A percentile compares a stretch with the other conserved stretches of the same genome.
phyloP scores from a whole-genome alignment of 2,329 filamentous ascomycete species.

The Cladophialophora chaetospira region DNA sequence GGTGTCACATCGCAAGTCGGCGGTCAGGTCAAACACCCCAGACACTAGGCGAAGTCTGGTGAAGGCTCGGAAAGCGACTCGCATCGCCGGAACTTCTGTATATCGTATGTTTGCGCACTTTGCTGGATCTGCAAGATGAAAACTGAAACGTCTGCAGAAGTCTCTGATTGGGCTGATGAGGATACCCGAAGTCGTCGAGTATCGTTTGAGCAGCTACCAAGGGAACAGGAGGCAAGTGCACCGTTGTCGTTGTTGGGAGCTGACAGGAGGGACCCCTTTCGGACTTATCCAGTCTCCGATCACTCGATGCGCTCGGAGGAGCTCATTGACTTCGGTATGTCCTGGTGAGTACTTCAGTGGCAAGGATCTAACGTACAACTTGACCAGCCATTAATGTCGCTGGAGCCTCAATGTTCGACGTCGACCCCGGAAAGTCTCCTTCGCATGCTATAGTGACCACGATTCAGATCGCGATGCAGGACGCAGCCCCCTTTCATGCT shows the following conservation, averaged over 20 bases:
- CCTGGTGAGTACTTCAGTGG: not conserved
- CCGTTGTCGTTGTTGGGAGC: not conserved
- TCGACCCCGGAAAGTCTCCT: not conserved
- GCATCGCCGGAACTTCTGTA: not conserved
- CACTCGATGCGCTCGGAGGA: not conserved
- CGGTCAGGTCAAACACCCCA: not conserved
- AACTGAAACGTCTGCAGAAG: not conserved
- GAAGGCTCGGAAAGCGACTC: not conserved
- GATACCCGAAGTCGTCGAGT: not conserved
- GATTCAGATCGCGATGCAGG: not conserved
- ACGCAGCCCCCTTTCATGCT: not conserved
- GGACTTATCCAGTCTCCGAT: not conserved
- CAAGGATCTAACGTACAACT: not conserved
- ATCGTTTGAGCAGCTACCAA: not conserved
- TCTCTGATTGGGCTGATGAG: not conserved
- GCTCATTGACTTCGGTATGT: not conserved
- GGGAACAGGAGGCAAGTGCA: not conserved
- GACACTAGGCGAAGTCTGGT: not conserved
- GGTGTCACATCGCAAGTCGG: not conserved
- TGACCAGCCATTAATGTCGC: not conserved
- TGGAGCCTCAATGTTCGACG: not conserved
- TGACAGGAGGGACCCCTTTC: not conserved
- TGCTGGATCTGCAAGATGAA: not conserved
- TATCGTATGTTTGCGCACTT: not conserved
- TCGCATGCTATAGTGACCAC: not conserved